Evolutionary conservation across 768 basidiomycete species (phyloP), one percentile per base, ranked within the genome.

Genomic region (Suillus lakei): DNA sequence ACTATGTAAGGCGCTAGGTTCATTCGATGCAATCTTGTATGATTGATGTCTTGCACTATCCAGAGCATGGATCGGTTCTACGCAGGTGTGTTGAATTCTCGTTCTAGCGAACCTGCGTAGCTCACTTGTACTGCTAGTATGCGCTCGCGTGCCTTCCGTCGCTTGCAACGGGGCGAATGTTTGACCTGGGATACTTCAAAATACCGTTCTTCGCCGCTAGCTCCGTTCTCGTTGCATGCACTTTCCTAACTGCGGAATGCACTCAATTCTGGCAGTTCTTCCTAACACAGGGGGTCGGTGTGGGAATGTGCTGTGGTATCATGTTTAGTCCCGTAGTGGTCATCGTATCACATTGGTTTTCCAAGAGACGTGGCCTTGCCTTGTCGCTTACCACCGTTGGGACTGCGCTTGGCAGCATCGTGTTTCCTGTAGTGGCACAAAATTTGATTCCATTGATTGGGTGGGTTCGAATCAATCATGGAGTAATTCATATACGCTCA

Each of bases 31-130:
- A 21, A 15, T 13, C 2, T 15, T 12, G 1, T 34, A 53, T 30
- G 12, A 41, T 13, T 26, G n/a, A 26, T 23, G 3, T 28, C 30
- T 34, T 53, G 18, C 18, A 21, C 6, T 63, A 58, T 21, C 30
- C 66, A 92, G 91, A 55, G 86, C 91, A 53, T 93, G 91, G 91
- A 93, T 93, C 41, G 91, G 92, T 7, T 93, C 91, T 1, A 78
- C 89, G 21, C 91, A 92, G 79, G 91, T 86, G 46, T 8, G 71
- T 66, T 32, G 65, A 30, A 8, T 21, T 59, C 43, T 13, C 1
- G 53, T 48, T 48, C 54, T 43, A 28, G 43, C 46, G 43, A 62
- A 38, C 59, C 36, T 50, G 23, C 15, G 56, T 26, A 13, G 23
- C 34, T 50, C n/a, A 59, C 10, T 7, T 32, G 18, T 12, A 54